Conservation (phyloP, 306 rosid genomes). For the Rubus idaeus region DNA sequence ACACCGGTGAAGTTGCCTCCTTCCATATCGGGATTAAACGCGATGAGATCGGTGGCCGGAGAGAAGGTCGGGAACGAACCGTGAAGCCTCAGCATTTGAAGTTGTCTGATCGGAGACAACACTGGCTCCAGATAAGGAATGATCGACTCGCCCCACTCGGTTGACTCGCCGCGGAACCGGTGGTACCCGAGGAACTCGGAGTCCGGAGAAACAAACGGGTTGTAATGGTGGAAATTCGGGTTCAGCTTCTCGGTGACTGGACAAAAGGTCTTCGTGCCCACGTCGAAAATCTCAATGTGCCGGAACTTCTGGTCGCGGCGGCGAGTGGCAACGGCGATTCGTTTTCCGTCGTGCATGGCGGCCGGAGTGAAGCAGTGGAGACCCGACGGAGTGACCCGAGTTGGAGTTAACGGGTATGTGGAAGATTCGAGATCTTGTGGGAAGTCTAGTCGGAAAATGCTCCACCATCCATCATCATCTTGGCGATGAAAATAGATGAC, state of each 20-base stretch:
- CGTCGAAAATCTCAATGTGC: slow-evolving; percentile 67
- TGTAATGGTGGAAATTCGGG: slow-evolving; percentile 72
- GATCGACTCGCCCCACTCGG: slow-evolving; percentile 47
- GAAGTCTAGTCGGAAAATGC: slow-evolving; percentile 58
- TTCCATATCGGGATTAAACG: slow-evolving; percentile 41
- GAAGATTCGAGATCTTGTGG: slow-evolving; percentile 13
- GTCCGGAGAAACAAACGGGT: slow-evolving; percentile 68
- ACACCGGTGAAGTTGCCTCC: slow-evolving; percentile 25
- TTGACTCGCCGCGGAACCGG: slow-evolving; percentile 70
- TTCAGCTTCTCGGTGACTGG: slow-evolving; percentile 48
- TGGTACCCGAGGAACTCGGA: slow-evolving; percentile 66
- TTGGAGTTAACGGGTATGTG: slow-evolving; percentile 15
- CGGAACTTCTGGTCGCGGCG: slow-evolving; percentile 43
- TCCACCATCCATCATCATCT: slow-evolving; percentile 85
- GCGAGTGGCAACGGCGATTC: slow-evolving; percentile 72
- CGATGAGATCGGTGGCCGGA: slow-evolving; percentile 51
- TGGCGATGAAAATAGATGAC: slow-evolving; percentile 62
- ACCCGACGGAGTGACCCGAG: slow-evolving; percentile 69
- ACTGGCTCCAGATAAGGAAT: slow-evolving; percentile 55
- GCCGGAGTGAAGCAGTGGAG: slow-evolving; percentile 87
- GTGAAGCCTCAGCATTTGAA: slow-evolving; percentile 53
- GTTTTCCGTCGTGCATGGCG: slow-evolving; percentile 51
- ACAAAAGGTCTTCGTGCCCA: slow-evolving; percentile 33
- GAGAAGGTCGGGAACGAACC: slow-evolving; percentile 71
- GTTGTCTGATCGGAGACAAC: slow-evolving; percentile 39